Evolutionary conservation across 345 rosid genomes (phyloP), one percentile per base, ranked within the genome.

Genomic region (Adansonia digitata): DNA sequence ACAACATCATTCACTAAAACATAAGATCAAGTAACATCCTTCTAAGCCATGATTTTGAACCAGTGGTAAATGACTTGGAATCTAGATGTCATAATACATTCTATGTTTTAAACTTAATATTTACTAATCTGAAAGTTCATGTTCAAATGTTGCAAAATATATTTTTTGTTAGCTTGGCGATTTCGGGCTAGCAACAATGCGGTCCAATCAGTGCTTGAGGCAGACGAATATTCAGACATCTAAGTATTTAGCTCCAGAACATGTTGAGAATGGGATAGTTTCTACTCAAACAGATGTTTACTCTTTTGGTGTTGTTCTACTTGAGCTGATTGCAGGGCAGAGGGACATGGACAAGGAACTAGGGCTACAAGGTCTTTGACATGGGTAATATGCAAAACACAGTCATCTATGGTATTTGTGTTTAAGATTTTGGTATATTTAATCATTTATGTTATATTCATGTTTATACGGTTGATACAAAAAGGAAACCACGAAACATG

Each of bases 261-360:
- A 11, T 22, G n/a, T 65, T 9, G 77, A 77, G 65, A 72, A 10
- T 20, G 60, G 83, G 49, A 42, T 5, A 57, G 34, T 81, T 26
- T 77, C 83, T 9, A 73, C 70, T 22, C 66, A 56, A 37, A 76
- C 84, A 64, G 85, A 85, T 74, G 82, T 81, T 14, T 83, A 81
- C 75, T 83, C 86, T 9, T 81, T 78, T 39, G 84, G 85, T 14
- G 11, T 81, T 20, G 74, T 85, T 51, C 72, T 85, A 22, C 79
- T 85, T 27, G 86, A 83, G 88, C 69, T 85, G 63, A 78, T 81
- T 35, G 77, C 84, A 0, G 86, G 85, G 27, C 61, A 60, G 67
- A 75, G 37, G 46, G 48, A 27, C 31, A 39, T n/a, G 69, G 31
- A 64, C 49, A 11, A 64, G 14, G 37, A 11, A 15, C 9, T 37